A percentile compares a stretch with the other conserved stretches of the same genome.
These are phyloP conservation scores for Ceratocystiopsis sp. DNA, from an alignment of 2,329 filamentous ascomycete species.

Conservation along the genomic window DNA sequence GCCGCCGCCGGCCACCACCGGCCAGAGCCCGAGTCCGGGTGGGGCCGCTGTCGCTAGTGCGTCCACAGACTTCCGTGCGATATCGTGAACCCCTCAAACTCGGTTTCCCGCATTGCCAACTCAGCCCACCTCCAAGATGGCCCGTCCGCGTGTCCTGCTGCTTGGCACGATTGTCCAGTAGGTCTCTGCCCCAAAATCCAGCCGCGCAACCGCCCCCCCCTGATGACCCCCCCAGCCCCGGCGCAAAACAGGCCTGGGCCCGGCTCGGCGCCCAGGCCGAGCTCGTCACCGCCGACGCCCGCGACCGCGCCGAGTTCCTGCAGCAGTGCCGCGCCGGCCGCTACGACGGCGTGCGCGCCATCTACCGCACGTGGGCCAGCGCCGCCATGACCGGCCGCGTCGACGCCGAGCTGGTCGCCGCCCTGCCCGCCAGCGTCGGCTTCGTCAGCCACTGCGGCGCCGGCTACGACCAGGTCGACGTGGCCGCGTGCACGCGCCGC, in stretches of 20 bases:
- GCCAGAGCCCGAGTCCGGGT: no score
- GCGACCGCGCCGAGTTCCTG: conserved; percentile 7
- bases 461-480: conserved; percentile 71
- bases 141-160: no score
- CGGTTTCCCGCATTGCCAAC: no score
- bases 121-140: no score
- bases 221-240: no score
- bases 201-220: no score
- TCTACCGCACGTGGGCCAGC: conserved; percentile 49
- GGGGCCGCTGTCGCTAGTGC: no score
- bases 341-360: conserved; percentile 6
- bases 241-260: conserved; percentile 49
- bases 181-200: no score
- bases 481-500: conserved; percentile 50
- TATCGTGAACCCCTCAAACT: no score
- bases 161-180: no score
- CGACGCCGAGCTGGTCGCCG: conserved; percentile 51
- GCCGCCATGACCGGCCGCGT: conserved; percentile 48
- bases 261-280: conserved; percentile 44
- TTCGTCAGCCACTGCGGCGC: conserved; percentile 52
- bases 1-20: no score
- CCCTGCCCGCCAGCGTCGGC: conserved; percentile 31
- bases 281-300: conserved; percentile 27
- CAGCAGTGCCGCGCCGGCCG: conserved; percentile 7
- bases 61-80: no score